Evolutionary conservation across 164 flowering plant genomes (phyloP), one percentile per base, ranked within the genome.

Genomic region (Brasenia schreberi): DNA sequence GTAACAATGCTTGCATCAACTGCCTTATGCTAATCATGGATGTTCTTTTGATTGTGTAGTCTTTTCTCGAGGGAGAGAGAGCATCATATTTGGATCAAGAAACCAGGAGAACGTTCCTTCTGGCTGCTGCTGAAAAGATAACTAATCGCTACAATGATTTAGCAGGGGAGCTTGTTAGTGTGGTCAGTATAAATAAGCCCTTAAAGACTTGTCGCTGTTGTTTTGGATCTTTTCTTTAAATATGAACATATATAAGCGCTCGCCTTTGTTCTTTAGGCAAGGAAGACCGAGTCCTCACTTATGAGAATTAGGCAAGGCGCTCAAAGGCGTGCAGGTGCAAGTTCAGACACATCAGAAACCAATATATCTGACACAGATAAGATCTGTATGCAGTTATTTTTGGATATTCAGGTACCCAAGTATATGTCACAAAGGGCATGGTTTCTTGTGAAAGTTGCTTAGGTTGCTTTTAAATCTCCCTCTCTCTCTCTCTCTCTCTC

Each of bases 311-410:
- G 96, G 53, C 84, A 84, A 70, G 87, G 87, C 66, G 97, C 89
- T 19, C 97, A 88, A 78, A 91, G 81, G 70, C 84, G 96, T 73
- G 85, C 81, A 70, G 96, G 96, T 64, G 87, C 88, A 45, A 84
- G 84, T 76, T 79, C 93, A 23, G 95, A 91, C 70, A 75, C 85
- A 63, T 71, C 86, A 5, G 97, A 91, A 64, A 63, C 83, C 43
- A 90, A 81, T 76, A 75, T 89, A 2, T 94, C 97, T 0, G 87
- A 89, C 69, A 87, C 93, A 5, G 96, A 91, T 74, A 95, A 95
- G 78, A 81, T 95, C 42, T 87, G 90, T 59, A 84, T 84, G 96
- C 99, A 95, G 71, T 74, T 89, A 63, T 89, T 91, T 76, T 93
- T 94, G 63, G 99, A 94, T 82, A 78, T 89, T 72, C 97, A 91